Base-by-base conservation (phyloP, 1,139 yeast species). In the Geotrichum fermentans region DNA sequence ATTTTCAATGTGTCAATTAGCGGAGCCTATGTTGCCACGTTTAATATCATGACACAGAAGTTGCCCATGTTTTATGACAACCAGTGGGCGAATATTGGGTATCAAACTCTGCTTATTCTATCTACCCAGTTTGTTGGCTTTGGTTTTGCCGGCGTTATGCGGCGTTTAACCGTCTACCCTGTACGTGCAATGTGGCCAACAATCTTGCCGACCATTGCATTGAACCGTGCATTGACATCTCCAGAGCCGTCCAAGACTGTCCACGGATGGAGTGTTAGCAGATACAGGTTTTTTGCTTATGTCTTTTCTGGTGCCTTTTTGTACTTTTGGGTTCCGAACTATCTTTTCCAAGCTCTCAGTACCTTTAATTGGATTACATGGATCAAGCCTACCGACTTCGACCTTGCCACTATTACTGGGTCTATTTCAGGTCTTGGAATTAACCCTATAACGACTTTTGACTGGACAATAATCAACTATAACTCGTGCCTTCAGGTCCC, bases 351-450 rank as follows among this genome's bases (percentile, higher is more conserved):
- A 36, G 80, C 78, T 0, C 60, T 78, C n/a, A 70, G 78, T 0
- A 63, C 66, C 17, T 78, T 80, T 65, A 77, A 75, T 58, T 79
- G 83, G 83, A 71, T 75, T 60, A 72, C 79, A 4, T 80, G 85
- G 84, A 77, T 79, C 49, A 64, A 69, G 4, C 83, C 83, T n/a
- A 58, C 72, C 33, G 79, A 78, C 58, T 66, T 73, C 55, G 71
- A 74, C 54, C 62, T 80, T 35, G 81, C 80, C 1, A 65, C 65
- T 18, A 66, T 80, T 37, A 76, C 80, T 1, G 86, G 86, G 2
- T 61, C 72, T 3, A 54, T 56, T 7, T 41, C 58, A n/a, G 84
- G 84, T n/a, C 61, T 79, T 14, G 83, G 83, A 1, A 56, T 79
- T 40, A 78, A 78, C 58, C 85, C 83, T 39, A 61, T 77, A 20